These are phyloP conservation scores for Leishmania martiniquensis DNA, from an alignment of 208 protist genomes.

Conservation along the genomic window DNA sequence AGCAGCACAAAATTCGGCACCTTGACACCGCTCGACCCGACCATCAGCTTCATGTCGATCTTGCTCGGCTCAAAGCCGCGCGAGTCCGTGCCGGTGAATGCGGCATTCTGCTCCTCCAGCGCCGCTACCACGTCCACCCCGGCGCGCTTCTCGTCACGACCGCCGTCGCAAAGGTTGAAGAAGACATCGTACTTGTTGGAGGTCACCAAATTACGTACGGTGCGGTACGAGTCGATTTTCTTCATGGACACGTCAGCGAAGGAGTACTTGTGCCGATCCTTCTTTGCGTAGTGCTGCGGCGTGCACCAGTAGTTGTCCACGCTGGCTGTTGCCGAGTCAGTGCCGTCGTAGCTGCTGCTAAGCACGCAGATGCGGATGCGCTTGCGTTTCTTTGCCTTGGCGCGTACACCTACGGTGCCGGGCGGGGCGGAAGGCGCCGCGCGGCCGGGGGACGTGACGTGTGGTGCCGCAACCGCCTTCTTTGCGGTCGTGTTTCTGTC, in stretches of 20 bases:
- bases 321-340: conserved; percentile 69
- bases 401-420: conserved; percentile 1
- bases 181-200: conserved; percentile 88
- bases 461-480: background rate
- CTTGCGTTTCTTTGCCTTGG: conserved; percentile 30
- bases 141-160: conserved; percentile 80
- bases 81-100: conserved; percentile 89
- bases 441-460: background rate
- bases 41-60: conserved; percentile 91
- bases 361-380: conserved; percentile 79
- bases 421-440: background rate
- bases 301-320: conserved; percentile 87
- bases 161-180: conserved; percentile 92
- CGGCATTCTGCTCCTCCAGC: conserved; percentile 87
- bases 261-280: conserved; percentile 68
- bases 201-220: conserved; percentile 74
- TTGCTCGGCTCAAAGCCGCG: conserved; percentile 89
- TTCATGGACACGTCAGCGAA: conserved; percentile 71
- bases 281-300: conserved; percentile 79
- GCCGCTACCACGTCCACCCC: conserved; percentile 84
- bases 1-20: conserved; percentile 88
- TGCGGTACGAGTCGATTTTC: conserved; percentile 78
- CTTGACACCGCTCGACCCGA: conserved; percentile 72
- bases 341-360: conserved; percentile 84
- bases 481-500: background rate